Base-by-base conservation (phyloP, 257 asterid genomes). In the Solanum megistacrolobum region DNA sequence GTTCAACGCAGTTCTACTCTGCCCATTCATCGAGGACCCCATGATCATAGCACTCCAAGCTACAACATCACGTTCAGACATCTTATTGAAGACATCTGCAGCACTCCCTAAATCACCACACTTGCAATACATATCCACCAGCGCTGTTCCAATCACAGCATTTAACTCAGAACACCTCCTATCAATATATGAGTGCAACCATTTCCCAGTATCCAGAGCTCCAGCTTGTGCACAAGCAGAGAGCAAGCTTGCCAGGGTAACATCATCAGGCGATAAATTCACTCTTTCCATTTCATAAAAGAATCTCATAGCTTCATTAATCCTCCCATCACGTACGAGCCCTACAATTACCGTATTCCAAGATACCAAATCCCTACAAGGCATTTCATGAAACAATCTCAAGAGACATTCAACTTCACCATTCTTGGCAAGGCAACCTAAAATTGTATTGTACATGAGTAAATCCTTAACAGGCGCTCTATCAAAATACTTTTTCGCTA, bases 41-140 rank as follows among this genome's bases (percentile, higher is more conserved):
- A 88, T 88, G 76, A 88, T 83, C 88, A 88, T 88, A 29, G 87
- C 89, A 72, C 83, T 88, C 89, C 89, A 88, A 83, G 89, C 87
- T 32, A 88, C 65, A 34, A 52, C 85, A 83, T 88, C 89, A n/a
- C 65, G 86, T 72, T 88, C 87, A 13, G 65, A 25, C 89, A 83
- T 88, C 66, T 55, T 71, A 52, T 88, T 72, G 36, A 88, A 88
- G 76, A 88, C 71, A 83, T 58, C n/a, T 7, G 48, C 66, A 83
- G 89, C 89, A 72, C 41, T 88, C 78, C 74, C 88, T 14, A 88
- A 58, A 83, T 83, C 87, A 36, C 89, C 87, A 52, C 87, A 88
- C 69, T 88, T 88, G 25, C 84, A 52, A 76, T 83, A 88, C 87
- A 88, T 83, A 72, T 88, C 89, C 48, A 88, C 88, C 83, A 88